Evolutionary conservation across 1,139 yeast species (phyloP).

Genomic region (Hansenula lynferdii): DNA sequence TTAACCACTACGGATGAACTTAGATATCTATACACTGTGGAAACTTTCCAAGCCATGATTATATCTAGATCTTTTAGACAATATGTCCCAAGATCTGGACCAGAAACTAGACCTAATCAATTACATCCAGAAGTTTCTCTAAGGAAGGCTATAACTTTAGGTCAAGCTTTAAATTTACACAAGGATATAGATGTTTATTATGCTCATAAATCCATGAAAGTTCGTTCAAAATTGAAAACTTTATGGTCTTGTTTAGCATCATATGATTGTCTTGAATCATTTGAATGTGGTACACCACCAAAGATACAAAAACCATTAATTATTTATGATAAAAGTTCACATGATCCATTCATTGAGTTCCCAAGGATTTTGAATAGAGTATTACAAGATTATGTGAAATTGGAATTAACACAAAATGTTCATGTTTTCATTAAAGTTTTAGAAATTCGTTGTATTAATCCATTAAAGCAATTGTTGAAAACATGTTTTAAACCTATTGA

Average conservation of each 20-base stretch:
- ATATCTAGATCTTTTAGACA: slow-evolving; percentile 4
- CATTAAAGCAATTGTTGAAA: slow-evolving; percentile 9
- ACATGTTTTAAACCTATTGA: slow-evolving; percentile 3
- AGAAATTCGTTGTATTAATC: slow-evolving; percentile 5
- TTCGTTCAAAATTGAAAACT: slow-evolving; percentile 8
- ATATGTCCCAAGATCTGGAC: slow-evolving; percentile 6
- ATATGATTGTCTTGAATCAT: slow-evolving; percentile 10
- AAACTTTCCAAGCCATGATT: not conserved
- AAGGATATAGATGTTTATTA: slow-evolving; percentile 11
- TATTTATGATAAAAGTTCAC: slow-evolving; percentile 3
- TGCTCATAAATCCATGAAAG: slow-evolving; percentile 4
- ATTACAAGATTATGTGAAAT: not conserved
- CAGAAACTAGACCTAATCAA: too few species aligned
- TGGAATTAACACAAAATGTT: not conserved
- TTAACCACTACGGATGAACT: not conserved
- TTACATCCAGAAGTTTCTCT: too few species aligned
- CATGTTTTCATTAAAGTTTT: slow-evolving; percentile 8
- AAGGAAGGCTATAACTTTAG: slow-evolving; percentile 1
- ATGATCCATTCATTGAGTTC: not conserved
- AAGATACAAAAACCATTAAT: slow-evolving; percentile 5
- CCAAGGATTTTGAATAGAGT: not conserved
- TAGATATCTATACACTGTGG: not conserved
- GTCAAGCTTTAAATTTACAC: slow-evolving; percentile 7
- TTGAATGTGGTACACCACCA: slow-evolving; percentile 12
- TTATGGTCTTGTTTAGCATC: slow-evolving; percentile 11